Evolutionary conservation across 306 rosid genomes (phyloP).

Genomic region (Pyrus communis): DNA sequence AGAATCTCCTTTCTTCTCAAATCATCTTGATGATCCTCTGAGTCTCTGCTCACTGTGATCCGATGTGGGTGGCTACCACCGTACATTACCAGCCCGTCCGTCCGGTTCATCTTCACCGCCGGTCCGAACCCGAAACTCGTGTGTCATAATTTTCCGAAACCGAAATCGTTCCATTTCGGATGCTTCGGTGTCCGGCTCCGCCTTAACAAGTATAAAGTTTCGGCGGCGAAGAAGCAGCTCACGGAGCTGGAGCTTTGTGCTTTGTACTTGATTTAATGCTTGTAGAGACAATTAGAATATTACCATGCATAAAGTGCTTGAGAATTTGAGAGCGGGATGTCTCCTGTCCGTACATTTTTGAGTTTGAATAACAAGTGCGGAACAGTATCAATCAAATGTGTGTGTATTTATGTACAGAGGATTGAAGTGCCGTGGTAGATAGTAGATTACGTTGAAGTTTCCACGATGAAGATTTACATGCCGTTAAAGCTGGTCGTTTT

Average conservation of each 20-base stretch:
- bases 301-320: not conserved
- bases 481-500: not conserved
- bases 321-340: not conserved
- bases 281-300: not conserved
- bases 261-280: constrained; percentile 40
- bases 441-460: not conserved
- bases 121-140: constrained; percentile 1
- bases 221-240: constrained; percentile 36
- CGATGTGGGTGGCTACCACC: constrained; percentile 31
- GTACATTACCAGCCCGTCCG: not conserved
- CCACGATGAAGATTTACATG: not conserved
- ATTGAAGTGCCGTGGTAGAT: not conserved
- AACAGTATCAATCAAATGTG: not conserved
- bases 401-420: not conserved
- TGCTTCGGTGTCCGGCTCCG: constrained; percentile 7
- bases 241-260: constrained; percentile 39
- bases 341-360: not conserved
- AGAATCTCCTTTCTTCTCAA: not conserved
- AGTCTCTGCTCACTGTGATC: not conserved
- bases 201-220: constrained; percentile 15
- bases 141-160: not conserved
- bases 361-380: not conserved
- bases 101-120: constrained; percentile 1
- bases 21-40: not conserved
- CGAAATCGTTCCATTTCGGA: not conserved